Evolutionary conservation across 139 green algal species (phyloP).

Genomic region (Chlorella vulgaris): DNA sequence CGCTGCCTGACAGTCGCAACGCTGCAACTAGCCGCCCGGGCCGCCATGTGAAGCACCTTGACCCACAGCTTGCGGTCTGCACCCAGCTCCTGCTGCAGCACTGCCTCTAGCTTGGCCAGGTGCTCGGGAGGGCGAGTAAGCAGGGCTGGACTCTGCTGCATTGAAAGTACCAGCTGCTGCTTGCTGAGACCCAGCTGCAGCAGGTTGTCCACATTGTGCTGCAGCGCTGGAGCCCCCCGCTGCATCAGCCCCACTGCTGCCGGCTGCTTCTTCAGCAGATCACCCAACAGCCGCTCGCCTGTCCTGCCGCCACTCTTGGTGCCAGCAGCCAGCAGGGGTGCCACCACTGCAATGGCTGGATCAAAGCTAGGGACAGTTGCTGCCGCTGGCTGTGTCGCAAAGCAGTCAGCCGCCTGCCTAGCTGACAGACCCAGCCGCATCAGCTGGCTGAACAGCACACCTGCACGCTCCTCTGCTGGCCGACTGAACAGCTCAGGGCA

Average conservation of each 20-base stretch:
- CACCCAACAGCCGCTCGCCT: conserved; percentile 1
- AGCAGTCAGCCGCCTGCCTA: neutral
- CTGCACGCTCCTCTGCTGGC: conserved; percentile 1
- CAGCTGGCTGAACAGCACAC: conserved; percentile 20
- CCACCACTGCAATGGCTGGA: conserved; percentile 1
- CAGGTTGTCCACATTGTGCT: neutral
- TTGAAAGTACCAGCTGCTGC: neutral
- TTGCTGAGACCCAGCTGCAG: neutral
- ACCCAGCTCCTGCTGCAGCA: conserved; percentile 20
- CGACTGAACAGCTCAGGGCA: conserved; percentile 14
- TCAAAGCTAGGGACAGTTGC: neutral
- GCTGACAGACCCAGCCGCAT: neutral
- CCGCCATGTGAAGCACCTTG: neutral
- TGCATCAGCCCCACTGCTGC: neutral
- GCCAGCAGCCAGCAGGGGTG: neutral
- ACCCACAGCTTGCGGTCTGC: neutral
- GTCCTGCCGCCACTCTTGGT: neutral
- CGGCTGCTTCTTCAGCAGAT: neutral
- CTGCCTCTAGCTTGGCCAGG: neutral
- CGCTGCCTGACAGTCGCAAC: neutral
- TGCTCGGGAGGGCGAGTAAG: neutral
- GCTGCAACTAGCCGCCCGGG: neutral
- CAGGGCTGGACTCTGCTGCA: neutral
- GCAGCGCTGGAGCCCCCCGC: neutral
- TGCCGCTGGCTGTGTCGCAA: conserved; percentile 1